Base-by-base conservation (phyloP, 139 green algal species). In the Chlorella sp. region DNA sequence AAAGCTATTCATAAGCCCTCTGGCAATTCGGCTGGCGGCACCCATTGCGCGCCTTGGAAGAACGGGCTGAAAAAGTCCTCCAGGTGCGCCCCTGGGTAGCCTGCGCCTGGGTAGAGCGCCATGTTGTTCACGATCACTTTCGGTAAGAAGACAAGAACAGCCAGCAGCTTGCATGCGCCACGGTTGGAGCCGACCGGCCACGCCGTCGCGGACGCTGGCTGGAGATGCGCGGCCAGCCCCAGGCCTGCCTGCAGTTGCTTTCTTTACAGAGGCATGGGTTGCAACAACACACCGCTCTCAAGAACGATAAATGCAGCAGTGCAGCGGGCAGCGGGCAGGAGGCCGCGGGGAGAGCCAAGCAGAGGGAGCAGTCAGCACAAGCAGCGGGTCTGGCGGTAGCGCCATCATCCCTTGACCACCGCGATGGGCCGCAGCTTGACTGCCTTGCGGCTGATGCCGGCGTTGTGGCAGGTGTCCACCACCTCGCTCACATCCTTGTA, bases 401-500 rank as follows among this genome's bases (percentile, higher is more conserved):
- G 43, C 43, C 20, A 8, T 96, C 88, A 98, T 0, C 95, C 95
- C 89, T 98, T 98, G 74, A 98, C 90, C 28, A 98, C 95, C 40
- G 90, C 93, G 32, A 98, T 92, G 13, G 95, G 95, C 48, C 93
- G 80, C 77, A 98, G 85, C 87, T 95, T 96, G 36, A 98, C 92
- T 1, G 83, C 84, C 84, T 95, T 96, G n/a, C 94, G 95, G 13
- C 85, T 94, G 51, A 98, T 95, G 72, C 95, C 94, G 22, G 94
- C 95, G 22, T 81, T 81, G 82, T 98, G 93, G 86, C 95, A 98
- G 0, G 95, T 98, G 81, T 98, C 93, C 65, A 98, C 94, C 43
- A 98, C 95, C 76, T 93, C 90, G 11, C 69, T 91, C 65, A 98
- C 95, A 64, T 97, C 94, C 90, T 98, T 98, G 90, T 98, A 98